Evolutionary conservation across 2,329 filamentous ascomycete genomes (phyloP).

Genomic region (Trichoderma breve): DNA sequence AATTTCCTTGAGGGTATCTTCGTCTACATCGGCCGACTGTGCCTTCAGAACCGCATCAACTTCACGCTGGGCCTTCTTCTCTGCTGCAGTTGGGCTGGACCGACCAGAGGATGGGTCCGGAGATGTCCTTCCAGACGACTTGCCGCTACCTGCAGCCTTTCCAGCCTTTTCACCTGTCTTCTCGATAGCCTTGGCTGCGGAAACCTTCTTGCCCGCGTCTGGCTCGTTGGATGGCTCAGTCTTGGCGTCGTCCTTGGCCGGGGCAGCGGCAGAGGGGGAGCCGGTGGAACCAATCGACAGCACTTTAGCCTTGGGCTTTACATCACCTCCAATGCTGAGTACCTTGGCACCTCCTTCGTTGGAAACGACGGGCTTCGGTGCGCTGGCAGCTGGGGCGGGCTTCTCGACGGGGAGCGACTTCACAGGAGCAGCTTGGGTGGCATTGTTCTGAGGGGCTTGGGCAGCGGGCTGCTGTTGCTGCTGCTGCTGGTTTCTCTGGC

Average conservation of each 20-base stretch:
- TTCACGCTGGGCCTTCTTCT: constrained; percentile 59
- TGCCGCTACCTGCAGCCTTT: constrained; percentile 41
- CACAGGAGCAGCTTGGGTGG: constrained; percentile 49
- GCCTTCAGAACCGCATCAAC: constrained; percentile 83
- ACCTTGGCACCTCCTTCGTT: constrained; percentile 62
- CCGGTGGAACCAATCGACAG: constrained; percentile 40
- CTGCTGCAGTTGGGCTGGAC: constrained; percentile 68
- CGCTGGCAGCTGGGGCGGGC: constrained; percentile 43
- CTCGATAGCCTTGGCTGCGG: constrained; percentile 85
- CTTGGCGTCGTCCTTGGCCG: constrained; percentile 47
- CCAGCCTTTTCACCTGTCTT: constrained; percentile 71
- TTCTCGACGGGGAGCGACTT: constrained; percentile 28
- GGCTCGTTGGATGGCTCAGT: constrained; percentile 49
- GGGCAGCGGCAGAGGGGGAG: constrained; percentile 27
- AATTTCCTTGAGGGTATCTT: constrained; percentile 81
- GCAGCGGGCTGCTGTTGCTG: constrained; percentile 27
- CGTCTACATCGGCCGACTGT: constrained; percentile 70
- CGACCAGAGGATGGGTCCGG: constrained; percentile 81
- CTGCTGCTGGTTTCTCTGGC: constrained; percentile 20
- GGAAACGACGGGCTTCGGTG: constrained; percentile 51
- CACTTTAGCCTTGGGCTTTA: constrained; percentile 52
- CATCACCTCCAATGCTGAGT: constrained; percentile 63
- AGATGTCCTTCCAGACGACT: constrained; percentile 67
- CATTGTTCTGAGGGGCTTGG: constrained; percentile 18
- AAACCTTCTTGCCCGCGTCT: constrained; percentile 78